Conservation (phyloP, 1,139 yeast species). For the Kodamaea fungicola region DNA sequence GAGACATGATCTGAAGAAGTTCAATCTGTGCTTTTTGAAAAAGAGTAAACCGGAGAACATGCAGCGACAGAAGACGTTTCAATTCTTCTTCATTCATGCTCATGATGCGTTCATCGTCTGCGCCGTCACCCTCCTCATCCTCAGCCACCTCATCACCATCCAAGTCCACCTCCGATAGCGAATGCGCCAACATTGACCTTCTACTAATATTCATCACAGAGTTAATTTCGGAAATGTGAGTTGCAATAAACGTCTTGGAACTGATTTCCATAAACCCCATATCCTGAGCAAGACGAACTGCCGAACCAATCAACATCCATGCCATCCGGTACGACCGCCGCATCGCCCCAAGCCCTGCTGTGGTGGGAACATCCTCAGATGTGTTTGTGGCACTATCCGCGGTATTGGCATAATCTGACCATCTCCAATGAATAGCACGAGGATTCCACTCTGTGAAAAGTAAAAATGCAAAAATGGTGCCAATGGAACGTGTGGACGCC, state of each 20-base stretch:
- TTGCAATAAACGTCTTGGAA: constrained; percentile 72
- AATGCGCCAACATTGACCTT: constrained; percentile 65
- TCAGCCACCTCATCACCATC: constrained; percentile 39
- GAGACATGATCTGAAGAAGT: constrained; percentile 69
- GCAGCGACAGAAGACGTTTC: constrained; percentile 24
- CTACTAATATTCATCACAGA: constrained; percentile 70
- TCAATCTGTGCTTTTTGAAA: constrained; percentile 78
- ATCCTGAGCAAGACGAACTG: constrained; percentile 83
- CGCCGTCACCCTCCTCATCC: constrained; percentile 23
- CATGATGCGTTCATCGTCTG: constrained; percentile 28
- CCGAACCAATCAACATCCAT: constrained; percentile 89
- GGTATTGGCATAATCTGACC: constrained; percentile 80
- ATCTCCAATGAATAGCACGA: constrained; percentile 85
- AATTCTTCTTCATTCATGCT: constrained; percentile 38
- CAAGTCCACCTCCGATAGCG: constrained; percentile 60
- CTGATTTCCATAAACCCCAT: constrained; percentile 76
- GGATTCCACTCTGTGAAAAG: constrained; percentile 96
- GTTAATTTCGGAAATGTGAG: constrained; percentile 79
- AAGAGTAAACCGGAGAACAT: constrained; percentile 46
- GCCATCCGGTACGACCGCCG: constrained; percentile 86
- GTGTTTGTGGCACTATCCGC: constrained; percentile 24
- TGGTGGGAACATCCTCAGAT: constrained; percentile 38
- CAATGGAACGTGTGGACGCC: constrained; percentile 82
- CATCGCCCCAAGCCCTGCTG: constrained; percentile 81
- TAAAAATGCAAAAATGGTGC: constrained; percentile 80